Conservation (phyloP, 768 basidiomycete genomes). For the Phanerodontia chrysosporium region DNA sequence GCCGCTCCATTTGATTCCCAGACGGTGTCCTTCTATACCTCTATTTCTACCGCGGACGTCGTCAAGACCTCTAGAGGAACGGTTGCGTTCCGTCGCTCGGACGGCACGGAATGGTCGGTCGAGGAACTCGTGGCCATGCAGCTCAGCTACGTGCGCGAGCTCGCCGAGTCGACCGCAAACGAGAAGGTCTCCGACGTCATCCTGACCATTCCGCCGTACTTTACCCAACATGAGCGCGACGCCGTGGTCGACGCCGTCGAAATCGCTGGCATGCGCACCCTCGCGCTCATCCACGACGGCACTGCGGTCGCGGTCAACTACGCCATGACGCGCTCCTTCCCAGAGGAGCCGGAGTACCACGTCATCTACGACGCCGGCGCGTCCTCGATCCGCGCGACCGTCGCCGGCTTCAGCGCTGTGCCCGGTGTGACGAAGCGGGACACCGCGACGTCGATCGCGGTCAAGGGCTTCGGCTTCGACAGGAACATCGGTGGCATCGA, state of each 20-base stretch:
- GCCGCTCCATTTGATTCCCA: conserved; percentile 63
- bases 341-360: conserved; percentile 68
- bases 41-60: conserved; percentile 28
- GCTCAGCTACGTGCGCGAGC: conserved; percentile 81
- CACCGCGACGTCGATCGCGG: conserved; percentile 64
- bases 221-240: conserved; percentile 86
- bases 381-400: conserved; percentile 70
- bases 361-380: conserved; percentile 95
- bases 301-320: conserved; percentile 96
- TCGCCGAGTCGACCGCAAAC: conserved; percentile 72
- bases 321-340: conserved; percentile 92
- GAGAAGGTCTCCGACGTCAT: conserved; percentile 83
- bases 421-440: conserved; percentile 41
- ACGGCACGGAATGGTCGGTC: conserved; percentile 68
- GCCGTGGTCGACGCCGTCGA: conserved; percentile 91
- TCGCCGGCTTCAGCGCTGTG: conserved; percentile 58
- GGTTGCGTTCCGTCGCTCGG: conserved; percentile 53
- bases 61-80: conserved; percentile 55
- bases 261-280: conserved; percentile 77
- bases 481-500: conserved; percentile 74
- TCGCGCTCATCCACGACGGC: conserved; percentile 89
- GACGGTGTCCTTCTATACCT: conserved; percentile 47
- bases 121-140: conserved; percentile 96
- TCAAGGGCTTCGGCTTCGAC: conserved; percentile 82
- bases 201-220: conserved; percentile 88